Conservation (phyloP, 495 filamentous ascomycete species). For the Xylaria sp. region DNA sequence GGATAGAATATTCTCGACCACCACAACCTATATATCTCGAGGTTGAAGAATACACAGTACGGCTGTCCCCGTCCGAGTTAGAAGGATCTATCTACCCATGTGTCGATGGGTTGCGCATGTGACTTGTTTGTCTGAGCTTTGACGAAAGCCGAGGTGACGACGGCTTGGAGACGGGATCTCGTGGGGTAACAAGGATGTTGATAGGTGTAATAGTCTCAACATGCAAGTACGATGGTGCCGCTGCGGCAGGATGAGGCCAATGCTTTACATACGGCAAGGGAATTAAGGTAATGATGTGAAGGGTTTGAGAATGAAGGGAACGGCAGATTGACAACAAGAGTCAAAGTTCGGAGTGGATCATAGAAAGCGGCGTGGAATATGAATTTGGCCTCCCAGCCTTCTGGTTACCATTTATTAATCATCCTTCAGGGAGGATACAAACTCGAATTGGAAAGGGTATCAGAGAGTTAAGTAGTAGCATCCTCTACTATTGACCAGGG, state of each 20-base stretch:
- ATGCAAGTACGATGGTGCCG: constrained; percentile 7
- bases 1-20: background rate
- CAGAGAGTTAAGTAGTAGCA: constrained; percentile 8
- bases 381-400: background rate
- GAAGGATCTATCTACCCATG: background rate
- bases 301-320: background rate
- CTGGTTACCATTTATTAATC: background rate
- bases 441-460: background rate
- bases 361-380: background rate
- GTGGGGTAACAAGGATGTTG: constrained; percentile 7
- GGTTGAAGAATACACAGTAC: background rate
- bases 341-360: background rate
- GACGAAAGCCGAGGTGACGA: background rate
- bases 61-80: background rate
- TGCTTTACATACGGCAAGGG: constrained; percentile 4
- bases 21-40: constrained; percentile 11
- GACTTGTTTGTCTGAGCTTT: background rate
- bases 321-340: background rate
- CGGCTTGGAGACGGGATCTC: constrained; percentile 14
- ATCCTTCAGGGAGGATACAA: background rate
- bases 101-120: constrained; percentile 5
- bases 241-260: background rate
- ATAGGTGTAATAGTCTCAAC: constrained; percentile 11
- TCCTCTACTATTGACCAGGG: constrained; percentile 14
- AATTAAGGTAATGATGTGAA: background rate